phyloP scores from a whole-genome alignment of 2,329 filamentous ascomycete species.

The Chaetothyriales sp. region DNA sequence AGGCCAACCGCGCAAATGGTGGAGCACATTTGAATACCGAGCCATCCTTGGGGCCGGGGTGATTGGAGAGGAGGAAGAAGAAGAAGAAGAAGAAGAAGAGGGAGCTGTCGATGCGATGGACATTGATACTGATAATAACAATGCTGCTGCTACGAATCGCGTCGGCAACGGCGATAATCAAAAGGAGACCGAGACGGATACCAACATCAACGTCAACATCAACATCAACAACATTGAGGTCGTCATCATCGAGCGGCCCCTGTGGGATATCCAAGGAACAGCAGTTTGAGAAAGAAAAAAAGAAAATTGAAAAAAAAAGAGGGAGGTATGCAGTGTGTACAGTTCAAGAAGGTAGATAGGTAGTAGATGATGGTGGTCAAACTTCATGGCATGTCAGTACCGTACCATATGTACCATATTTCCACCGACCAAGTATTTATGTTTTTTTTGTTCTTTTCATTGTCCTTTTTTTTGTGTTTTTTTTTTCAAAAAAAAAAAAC shows the following conservation, averaged over 20 bases:
- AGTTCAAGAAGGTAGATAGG: no score
- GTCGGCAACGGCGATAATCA: conserved; percentile 9
- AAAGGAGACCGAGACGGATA: conserved; percentile 2
- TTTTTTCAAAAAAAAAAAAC: no score
- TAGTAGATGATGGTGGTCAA: no score
- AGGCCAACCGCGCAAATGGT: conserved; percentile 26
- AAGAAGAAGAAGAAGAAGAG: conserved; percentile 20
- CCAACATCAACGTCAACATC: conserved; percentile 2
- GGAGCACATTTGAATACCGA: conserved; percentile 84
- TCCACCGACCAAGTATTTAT: no score
- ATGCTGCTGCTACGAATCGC: no score
- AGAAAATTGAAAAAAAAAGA: no score
- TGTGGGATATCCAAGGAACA: conserved; percentile 48
- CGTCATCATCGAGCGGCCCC: conserved; percentile 71
- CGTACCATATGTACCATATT: no score
- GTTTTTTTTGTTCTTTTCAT: no score
- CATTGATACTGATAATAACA: background rate
- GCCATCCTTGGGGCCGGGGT: conserved; percentile 68
- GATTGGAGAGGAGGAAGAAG: conserved; percentile 25
- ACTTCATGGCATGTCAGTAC: no score
- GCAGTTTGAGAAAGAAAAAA: no score
- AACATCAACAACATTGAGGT: conserved; percentile 44
- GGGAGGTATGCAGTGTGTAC: no score
- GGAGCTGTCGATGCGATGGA: conserved; percentile 9
- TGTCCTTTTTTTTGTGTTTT: no score